These are phyloP conservation scores for Akebia trifoliata DNA, from an alignment of 164 flowering plant genomes.

Conservation along the genomic window DNA sequence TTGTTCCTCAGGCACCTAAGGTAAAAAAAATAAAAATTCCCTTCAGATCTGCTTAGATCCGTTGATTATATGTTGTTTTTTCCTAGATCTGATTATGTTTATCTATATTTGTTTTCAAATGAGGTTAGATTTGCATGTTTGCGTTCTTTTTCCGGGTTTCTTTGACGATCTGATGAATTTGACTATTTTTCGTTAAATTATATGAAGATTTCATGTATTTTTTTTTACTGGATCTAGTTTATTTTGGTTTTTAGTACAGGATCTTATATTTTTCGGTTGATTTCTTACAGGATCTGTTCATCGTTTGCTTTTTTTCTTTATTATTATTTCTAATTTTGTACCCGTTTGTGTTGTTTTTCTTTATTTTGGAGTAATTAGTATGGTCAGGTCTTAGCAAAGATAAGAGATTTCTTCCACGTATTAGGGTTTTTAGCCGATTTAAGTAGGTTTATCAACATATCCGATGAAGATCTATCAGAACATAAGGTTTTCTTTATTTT, in stretches of 20 bases:
- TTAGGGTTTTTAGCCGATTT: too few relatives aligned
- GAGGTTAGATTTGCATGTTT: not conserved
- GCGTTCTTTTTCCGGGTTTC: not conserved
- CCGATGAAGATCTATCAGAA: too few relatives aligned
- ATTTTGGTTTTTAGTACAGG: not conserved
- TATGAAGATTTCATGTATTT: not conserved
- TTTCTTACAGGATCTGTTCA: not conserved
- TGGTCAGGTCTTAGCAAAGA: too few relatives aligned
- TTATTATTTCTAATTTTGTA: too few relatives aligned
- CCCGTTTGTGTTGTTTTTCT: too few relatives aligned
- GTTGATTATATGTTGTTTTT: not conserved
- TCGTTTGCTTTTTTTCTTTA: not conserved
- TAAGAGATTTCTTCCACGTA: too few relatives aligned
- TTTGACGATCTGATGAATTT: conserved; percentile 4
- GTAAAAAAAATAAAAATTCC: conserved; percentile 18
- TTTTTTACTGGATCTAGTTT: not conserved
- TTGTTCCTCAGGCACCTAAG: conserved; percentile 34
- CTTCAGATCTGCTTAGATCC: not conserved
- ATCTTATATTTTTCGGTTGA: not conserved
- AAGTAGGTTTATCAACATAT: too few relatives aligned
- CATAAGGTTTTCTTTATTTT: too few relatives aligned
- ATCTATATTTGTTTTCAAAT: not conserved
- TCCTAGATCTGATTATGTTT: conserved; percentile 12
- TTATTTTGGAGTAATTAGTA: too few relatives aligned
- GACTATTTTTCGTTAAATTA: not conserved